Percentiles rank a stretch among this genome's conserved stretches.
These are phyloP conservation scores for Trichophyton simii DNA, from an alignment of 2,329 filamentous ascomycete genomes.

Conservation along the genomic window DNA sequence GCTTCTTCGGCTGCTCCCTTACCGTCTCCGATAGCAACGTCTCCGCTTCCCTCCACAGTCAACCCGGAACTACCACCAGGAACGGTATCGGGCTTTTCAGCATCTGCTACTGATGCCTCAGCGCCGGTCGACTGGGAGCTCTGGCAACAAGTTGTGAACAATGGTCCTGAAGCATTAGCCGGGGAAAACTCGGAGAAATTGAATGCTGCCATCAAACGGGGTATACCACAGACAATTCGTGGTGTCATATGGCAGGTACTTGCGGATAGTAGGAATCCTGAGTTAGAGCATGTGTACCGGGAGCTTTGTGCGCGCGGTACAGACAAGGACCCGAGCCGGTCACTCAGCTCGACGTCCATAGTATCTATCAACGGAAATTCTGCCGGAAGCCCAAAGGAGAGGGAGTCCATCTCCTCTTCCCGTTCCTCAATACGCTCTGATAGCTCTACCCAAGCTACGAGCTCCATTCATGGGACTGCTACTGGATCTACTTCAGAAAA, in stretches of 20 bases:
- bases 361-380: slow-evolving; percentile 32
- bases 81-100: slow-evolving; percentile 68
- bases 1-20: slow-evolving; percentile 19
- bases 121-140: slow-evolving; percentile 93
- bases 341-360: slow-evolving; percentile 29
- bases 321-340: slow-evolving; percentile 59
- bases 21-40: slow-evolving; percentile 14
- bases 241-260: slow-evolving; percentile 99
- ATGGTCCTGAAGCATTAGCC: slow-evolving; percentile 78
- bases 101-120: slow-evolving; percentile 50
- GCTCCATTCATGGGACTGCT: slow-evolving; percentile 42
- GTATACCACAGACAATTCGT: slow-evolving; percentile 86
- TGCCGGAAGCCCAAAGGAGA: slow-evolving; percentile 45
- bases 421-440: slow-evolving; percentile 77
- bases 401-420: slow-evolving; percentile 60
- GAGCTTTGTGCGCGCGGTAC: slow-evolving; percentile 70
- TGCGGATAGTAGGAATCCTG: slow-evolving; percentile 86
- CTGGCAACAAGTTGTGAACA: slow-evolving; percentile 92
- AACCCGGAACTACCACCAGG: slow-evolving; percentile 66
- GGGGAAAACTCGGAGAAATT: slow-evolving; percentile 80
- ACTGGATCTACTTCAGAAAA: slow-evolving; percentile 49
- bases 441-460: slow-evolving; percentile 49
- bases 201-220: slow-evolving; percentile 78
- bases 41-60: slow-evolving; percentile 47
- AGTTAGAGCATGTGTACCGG: slow-evolving; percentile 73